Conservation (phyloP, 108 stramenopile genomes). For the Licmophora abbreviata region DNA sequence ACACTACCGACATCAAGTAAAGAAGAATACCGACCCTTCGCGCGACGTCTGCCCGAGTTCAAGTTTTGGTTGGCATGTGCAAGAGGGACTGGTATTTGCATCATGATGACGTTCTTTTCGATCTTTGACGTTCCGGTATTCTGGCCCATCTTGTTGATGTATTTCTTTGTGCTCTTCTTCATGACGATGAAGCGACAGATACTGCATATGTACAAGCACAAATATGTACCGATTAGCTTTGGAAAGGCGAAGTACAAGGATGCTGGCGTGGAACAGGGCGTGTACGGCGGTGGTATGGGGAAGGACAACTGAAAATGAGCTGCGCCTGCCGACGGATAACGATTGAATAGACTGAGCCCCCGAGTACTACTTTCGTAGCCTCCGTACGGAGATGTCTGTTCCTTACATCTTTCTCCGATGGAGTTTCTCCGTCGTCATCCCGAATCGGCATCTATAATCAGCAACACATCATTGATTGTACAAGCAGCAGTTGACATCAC, state of each 20-base stretch:
- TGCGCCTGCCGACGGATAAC: too few species aligned
- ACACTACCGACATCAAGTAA: slow-evolving; percentile 52
- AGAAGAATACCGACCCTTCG: slow-evolving; percentile 87
- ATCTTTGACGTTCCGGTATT: slow-evolving; percentile 99
- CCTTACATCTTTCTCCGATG: too few species aligned
- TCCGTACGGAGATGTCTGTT: too few species aligned
- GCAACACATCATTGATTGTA: too few species aligned
- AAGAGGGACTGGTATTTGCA: slow-evolving; percentile 60
- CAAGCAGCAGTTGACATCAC: too few species aligned
- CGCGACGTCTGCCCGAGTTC: slow-evolving; percentile 95
- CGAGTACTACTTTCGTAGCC: too few species aligned
- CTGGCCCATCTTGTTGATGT: slow-evolving; percentile 98
- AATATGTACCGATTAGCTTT: slow-evolving; percentile 93
- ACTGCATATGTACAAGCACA: slow-evolving; percentile 98
- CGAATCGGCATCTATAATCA: too few species aligned
- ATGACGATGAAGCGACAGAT: slow-evolving; percentile 99
- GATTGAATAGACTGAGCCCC: too few species aligned
- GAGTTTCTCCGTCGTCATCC: too few species aligned
- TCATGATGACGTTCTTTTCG: slow-evolving; percentile 93
- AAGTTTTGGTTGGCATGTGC: slow-evolving; percentile 96
- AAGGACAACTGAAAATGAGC: slow-evolving; percentile 29
- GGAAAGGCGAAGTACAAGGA: slow-evolving; percentile 89
- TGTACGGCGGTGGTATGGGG: slow-evolving; percentile 74
- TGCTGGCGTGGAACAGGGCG: slow-evolving; percentile 71
- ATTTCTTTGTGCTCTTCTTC: slow-evolving; percentile 95